Conservation (phyloP, 495 filamentous ascomycete species). For the Aspergillus haitiensis region DNA sequence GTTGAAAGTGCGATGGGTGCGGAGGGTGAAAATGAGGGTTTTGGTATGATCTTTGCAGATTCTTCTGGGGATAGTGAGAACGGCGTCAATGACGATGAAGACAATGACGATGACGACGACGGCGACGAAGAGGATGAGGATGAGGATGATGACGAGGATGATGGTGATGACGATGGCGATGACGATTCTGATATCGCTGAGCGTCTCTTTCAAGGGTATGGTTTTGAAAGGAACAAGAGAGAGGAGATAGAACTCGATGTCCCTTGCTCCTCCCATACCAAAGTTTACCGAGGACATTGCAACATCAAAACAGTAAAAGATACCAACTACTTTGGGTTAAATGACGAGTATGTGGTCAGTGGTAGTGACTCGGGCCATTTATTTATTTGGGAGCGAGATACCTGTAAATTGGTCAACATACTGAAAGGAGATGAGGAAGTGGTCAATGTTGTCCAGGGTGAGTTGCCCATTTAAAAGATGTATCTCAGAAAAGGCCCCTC, state of each 20-base stretch:
- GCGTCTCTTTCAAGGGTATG: conserved; percentile 26
- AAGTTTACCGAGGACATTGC: conserved; percentile 65
- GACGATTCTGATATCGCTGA: conserved; percentile 35
- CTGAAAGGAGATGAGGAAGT: conserved; percentile 71
- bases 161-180: conserved; percentile 33
- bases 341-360: conserved; percentile 75
- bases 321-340: conserved; percentile 68
- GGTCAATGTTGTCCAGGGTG: conserved; percentile 71
- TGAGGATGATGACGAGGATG: conserved; percentile 25
- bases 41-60: background rate
- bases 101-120: conserved; percentile 11
- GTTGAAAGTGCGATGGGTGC: conserved; percentile 21
- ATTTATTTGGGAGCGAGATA: conserved; percentile 72
- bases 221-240: conserved; percentile 35
- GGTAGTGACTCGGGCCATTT: conserved; percentile 69
- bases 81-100: background rate
- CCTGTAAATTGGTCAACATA: conserved; percentile 63
- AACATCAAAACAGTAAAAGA: conserved; percentile 77
- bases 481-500: background rate
- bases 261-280: conserved; percentile 59
- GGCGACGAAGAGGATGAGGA: conserved; percentile 17
- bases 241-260: conserved; percentile 54
- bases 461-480: conserved; percentile 5
- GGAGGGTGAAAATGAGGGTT: conserved; percentile 14
- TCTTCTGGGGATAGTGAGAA: conserved; percentile 8